Evolutionary conservation across 305 asterid genomes (phyloP), one percentile per base, ranked within the genome.

Genomic region (Fraxinus platypoda): DNA sequence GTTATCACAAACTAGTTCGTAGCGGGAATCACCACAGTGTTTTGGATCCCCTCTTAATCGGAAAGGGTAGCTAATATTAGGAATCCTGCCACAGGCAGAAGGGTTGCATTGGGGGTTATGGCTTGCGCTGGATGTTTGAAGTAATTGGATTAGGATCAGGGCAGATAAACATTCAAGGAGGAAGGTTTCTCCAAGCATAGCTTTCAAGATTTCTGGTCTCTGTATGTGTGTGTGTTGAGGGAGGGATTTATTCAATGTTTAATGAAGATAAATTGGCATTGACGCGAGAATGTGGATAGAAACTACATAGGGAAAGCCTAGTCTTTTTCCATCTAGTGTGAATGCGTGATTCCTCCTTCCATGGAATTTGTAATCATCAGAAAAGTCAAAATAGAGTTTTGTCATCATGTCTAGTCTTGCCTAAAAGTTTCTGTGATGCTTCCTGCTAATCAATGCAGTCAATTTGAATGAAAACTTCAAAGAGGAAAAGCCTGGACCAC

Each of bases 41-140:
- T 0, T 12, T 35, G 85, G 85, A 81, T 83, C 84, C 0, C 8
- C 80, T 38, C 34, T 80, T n/a, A 87, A 81, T 6, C 62, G 30
- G 76, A 82, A 88, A 49, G 91, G 91, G 75, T 0, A 17, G 62
- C 83, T 79, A 8, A 90, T 85, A 31, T 43, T 73, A 38, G 4
- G 72, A 77, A 83, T 52, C 23, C 8, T 7, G 30, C 89, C 88
- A 68, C 89, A 90, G 3, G 79, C 2, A 11, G 84, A 83, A 77
- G 85, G 54, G 31, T 4, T 17, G 7, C 85, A 86, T 1, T 15
- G n/a, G 4, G 1, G 8, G 3, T 9, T 1, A 0, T 76, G 76
- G 15, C 13, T 19, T 35, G 82, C 81, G 15, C 12, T n/a, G 9
- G 79, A 76, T 6, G n/a, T 17, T 68, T 70, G 80, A 6, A 73